phyloP scores from a whole-genome alignment of 352 stramenopile genomes.

The Phytophthora syringae region DNA sequence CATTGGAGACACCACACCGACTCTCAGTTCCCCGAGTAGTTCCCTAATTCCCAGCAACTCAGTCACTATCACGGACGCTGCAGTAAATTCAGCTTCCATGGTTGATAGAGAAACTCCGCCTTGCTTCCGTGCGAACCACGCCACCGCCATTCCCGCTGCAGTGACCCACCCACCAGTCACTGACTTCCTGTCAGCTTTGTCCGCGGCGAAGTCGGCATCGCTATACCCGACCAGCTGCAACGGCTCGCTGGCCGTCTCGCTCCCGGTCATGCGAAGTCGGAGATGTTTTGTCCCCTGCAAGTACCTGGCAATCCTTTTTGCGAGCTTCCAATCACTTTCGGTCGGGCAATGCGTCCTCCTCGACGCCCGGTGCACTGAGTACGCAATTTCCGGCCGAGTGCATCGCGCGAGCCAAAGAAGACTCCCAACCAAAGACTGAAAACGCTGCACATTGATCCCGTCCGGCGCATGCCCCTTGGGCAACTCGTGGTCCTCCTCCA shows the following conservation, averaged over 20 bases:
- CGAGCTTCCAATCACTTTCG: constrained; percentile 12
- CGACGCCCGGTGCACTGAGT: constrained; percentile 21
- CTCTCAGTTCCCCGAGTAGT: not conserved
- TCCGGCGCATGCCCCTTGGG: too few species aligned
- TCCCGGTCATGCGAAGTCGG: constrained; percentile 16
- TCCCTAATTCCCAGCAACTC: not conserved
- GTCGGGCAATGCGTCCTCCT: constrained; percentile 20
- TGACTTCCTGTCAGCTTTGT: constrained; percentile 31
- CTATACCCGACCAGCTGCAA: constrained; percentile 16
- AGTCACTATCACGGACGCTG: not conserved
- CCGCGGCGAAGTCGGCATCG: constrained; percentile 31
- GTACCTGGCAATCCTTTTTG: constrained; percentile 24
- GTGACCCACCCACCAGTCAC: constrained; percentile 20
- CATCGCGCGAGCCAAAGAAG: constrained; percentile 40
- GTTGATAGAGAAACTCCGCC: constrained; percentile 19
- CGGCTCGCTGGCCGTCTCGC: not conserved
- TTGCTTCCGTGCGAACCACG: constrained; percentile 26
- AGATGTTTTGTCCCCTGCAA: constrained; percentile 20
- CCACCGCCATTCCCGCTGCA: constrained; percentile 14
- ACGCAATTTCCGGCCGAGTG: constrained; percentile 36
- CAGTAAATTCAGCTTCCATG: constrained; percentile 24
- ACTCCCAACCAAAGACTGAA: constrained; percentile 39
- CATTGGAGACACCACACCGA: not conserved
- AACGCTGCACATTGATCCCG: not conserved
- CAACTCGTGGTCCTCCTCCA: too few species aligned